Conservation (phyloP, 2,329 filamentous ascomycete genomes). For the Monilinia aucupariae region DNA sequence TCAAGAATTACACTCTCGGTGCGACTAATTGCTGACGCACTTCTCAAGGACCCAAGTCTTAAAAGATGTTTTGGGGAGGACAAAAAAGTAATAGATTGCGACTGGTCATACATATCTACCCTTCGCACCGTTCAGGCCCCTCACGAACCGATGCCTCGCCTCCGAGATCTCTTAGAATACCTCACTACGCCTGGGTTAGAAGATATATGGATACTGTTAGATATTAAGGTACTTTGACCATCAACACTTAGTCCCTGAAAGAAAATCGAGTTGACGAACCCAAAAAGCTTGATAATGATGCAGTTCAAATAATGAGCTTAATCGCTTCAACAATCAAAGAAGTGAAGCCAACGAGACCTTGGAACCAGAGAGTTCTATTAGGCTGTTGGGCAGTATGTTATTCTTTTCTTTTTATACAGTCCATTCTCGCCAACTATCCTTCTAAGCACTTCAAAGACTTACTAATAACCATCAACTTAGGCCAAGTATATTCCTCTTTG, state of each 20-base stretch:
- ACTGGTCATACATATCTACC: conserved; percentile 67
- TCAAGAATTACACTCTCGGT: conserved; percentile 20
- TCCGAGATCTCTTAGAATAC: conserved; percentile 69
- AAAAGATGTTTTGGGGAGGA: conserved; percentile 77
- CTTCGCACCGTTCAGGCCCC: conserved; percentile 64
- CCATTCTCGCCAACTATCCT: background rate
- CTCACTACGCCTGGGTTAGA: conserved; percentile 59
- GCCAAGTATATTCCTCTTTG: conserved; percentile 63
- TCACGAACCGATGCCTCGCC: conserved; percentile 64
- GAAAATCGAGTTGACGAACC: background rate
- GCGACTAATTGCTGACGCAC: conserved; percentile 6
- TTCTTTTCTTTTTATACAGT: conserved; percentile 19
- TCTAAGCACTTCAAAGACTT: background rate
- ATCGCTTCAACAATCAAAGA: conserved; percentile 59
- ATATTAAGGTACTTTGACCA: conserved; percentile 67
- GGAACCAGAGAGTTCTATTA: conserved; percentile 69
- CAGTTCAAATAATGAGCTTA: conserved; percentile 63
- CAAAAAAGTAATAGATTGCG: conserved; percentile 66
- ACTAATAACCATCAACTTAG: conserved; percentile 35
- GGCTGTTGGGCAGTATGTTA: conserved; percentile 70
- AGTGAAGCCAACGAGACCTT: conserved; percentile 49
- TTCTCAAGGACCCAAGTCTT: conserved; percentile 61
- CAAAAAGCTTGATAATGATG: conserved; percentile 59
- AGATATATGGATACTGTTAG: conserved; percentile 74
- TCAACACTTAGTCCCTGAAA: background rate